phyloP scores from a whole-genome alignment of 2,329 filamentous ascomycete species.

The Claviceps sp. region DNA sequence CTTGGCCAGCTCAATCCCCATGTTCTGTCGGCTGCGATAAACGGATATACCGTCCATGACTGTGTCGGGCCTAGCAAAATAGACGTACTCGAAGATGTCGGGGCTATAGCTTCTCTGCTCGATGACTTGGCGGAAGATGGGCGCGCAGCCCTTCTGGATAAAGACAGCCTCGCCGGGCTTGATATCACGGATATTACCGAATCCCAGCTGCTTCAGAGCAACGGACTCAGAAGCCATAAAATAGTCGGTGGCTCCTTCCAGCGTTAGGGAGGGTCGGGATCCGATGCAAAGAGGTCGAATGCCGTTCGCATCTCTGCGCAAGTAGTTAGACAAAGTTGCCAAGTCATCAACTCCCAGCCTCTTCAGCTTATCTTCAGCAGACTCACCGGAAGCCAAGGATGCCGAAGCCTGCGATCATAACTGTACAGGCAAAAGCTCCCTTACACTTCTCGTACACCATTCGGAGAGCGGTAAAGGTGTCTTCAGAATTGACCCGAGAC shows the following conservation, averaged over 20 bases:
- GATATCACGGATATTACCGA: conserved; percentile 62
- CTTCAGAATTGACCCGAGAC: conserved; percentile 62
- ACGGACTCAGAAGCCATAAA: conserved; percentile 87
- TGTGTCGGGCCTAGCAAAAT: conserved; percentile 72
- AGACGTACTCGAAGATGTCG: conserved; percentile 72
- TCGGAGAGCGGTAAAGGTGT: conserved; percentile 59
- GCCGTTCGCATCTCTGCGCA: conserved; percentile 25
- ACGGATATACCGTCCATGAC: conserved; percentile 82
- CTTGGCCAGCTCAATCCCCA: conserved; percentile 71
- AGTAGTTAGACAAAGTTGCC: neutral
- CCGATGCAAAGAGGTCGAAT: conserved; percentile 75
- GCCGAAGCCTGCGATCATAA: conserved; percentile 71
- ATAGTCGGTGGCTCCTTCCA: conserved; percentile 59
- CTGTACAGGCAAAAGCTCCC: conserved; percentile 68
- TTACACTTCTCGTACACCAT: conserved; percentile 61
- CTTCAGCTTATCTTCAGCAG: neutral
- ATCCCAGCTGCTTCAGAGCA: conserved; percentile 69
- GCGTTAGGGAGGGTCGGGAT: conserved; percentile 50
- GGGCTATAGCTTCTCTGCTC: conserved; percentile 58
- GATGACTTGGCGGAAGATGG: conserved; percentile 64
- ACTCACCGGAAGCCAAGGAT: conserved; percentile 56
- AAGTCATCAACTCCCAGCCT: neutral
- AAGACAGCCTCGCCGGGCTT: conserved; percentile 76
- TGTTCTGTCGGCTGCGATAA: conserved; percentile 69
- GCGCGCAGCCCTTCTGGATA: conserved; percentile 61